A percentile compares a stretch with the other conserved stretches of the same genome.
Evolutionary conservation across 2,329 filamentous ascomycete species (phyloP).

Genomic region (Fonsecaea monophora): DNA sequence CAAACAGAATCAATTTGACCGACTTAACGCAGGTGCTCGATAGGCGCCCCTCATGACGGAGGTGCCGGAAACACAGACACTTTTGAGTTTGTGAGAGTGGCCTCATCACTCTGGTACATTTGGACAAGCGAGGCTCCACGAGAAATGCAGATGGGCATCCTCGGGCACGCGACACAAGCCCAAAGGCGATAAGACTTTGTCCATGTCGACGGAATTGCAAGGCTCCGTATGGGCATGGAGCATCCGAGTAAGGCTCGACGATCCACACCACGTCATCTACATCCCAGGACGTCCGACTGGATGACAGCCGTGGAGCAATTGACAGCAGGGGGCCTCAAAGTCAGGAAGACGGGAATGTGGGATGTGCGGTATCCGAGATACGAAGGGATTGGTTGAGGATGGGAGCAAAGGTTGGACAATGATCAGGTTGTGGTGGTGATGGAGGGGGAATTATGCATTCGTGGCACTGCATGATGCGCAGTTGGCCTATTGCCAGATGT

Average conservation of each 20-base stretch:
- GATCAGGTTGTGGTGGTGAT: not conserved
- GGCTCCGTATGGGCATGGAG: constrained; percentile 12
- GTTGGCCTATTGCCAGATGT: not conserved
- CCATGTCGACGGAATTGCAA: constrained; percentile 7
- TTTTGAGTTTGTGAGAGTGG: constrained; percentile 9
- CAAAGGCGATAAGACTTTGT: not conserved
- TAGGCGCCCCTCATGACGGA: constrained; percentile 6
- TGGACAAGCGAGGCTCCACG: constrained; percentile 14
- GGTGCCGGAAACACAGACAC: constrained; percentile 10
- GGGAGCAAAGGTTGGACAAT: not conserved
- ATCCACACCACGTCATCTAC: constrained; percentile 16
- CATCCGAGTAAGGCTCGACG: constrained; percentile 1
- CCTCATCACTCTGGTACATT: not conserved
- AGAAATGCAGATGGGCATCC: constrained; percentile 6
- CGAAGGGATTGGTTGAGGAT: not conserved
- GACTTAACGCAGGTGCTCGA: not conserved
- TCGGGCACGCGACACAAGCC: constrained; percentile 19
- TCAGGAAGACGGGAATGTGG: not conserved
- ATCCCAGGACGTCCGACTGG: constrained; percentile 10
- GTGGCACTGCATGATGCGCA: not conserved
- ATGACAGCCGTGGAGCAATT: not conserved
- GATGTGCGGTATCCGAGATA: not conserved
- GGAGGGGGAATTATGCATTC: not conserved
- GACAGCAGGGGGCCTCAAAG: not conserved
- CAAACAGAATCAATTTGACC: not conserved